Evolutionary conservation across 106 monocot species (phyloP).

Genomic region (Xerophyta viscosa): DNA sequence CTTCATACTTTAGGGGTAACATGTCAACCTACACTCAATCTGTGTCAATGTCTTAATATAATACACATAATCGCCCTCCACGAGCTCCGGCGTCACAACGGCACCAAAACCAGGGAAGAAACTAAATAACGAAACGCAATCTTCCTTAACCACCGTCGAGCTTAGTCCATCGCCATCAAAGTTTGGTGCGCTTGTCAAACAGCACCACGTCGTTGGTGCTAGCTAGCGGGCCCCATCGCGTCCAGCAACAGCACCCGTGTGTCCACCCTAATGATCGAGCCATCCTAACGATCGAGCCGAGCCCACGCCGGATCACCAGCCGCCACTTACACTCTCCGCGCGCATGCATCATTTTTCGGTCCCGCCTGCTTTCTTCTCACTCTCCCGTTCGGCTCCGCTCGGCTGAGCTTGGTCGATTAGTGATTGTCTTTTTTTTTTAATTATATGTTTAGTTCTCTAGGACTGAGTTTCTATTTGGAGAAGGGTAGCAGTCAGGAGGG

Average conservation of each 20-base stretch:
- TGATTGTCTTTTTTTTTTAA: no score
- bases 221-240: background rate
- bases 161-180: no score
- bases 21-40: conserved; percentile 1
- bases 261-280: conserved; percentile 31
- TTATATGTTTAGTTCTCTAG: background rate
- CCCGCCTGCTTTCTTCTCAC: conserved; percentile 1
- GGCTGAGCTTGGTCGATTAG: background rate
- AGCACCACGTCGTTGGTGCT: no score
- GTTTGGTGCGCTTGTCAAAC: no score
- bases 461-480: conserved; percentile 32
- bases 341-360: conserved; percentile 9
- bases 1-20: background rate
- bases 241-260: conserved; percentile 5
- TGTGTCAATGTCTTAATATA: no score
- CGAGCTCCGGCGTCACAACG: conserved; percentile 2
- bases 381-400: background rate
- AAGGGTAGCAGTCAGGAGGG: conserved; percentile 31
- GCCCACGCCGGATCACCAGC: conserved; percentile 68
- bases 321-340: conserved; percentile 30
- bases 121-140: background rate
- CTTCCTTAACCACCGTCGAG: background rate
- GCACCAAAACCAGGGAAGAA: background rate
- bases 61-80: background rate
- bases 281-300: conserved; percentile 44